A percentile compares a stretch with the other conserved stretches of the same genome.
phyloP scores from a whole-genome alignment of 148 eudicot species.

The Rhododendron williamsianum region DNA sequence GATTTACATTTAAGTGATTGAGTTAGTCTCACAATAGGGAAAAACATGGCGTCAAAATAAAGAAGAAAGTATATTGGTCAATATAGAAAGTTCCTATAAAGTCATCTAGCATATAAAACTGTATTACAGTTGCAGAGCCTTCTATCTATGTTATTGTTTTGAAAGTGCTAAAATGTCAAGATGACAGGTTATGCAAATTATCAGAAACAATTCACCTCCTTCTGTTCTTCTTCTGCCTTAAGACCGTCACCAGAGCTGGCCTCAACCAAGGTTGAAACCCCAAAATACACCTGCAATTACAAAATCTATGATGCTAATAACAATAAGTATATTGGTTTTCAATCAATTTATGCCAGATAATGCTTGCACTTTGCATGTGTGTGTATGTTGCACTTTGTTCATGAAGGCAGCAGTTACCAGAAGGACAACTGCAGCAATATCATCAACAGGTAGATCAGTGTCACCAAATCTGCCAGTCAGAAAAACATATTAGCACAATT shows the following conservation, averaged over 20 bases:
- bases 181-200: not conserved
- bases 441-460: constrained; percentile 86
- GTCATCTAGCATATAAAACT: not conserved
- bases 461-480: constrained; percentile 61
- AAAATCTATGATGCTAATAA: not conserved
- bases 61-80: not conserved
- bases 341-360: constrained; percentile 9
- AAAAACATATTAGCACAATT: not conserved
- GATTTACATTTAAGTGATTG: not conserved
- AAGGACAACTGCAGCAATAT: constrained; percentile 87
- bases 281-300: constrained; percentile 71
- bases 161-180: not conserved
- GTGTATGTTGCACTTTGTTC: not conserved
- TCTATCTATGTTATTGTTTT: not conserved
- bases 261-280: constrained; percentile 83
- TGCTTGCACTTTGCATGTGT: not conserved
- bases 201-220: constrained; percentile 54
- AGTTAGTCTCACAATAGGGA: not conserved
- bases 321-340: not conserved
- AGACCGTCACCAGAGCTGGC: constrained; percentile 74
- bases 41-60: not conserved
- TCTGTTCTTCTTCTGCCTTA: constrained; percentile 92
- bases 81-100: not conserved
- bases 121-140: not conserved
- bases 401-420: constrained; percentile 43